These are phyloP conservation scores for Podosphaera xanthii DNA, from an alignment of 2,329 filamentous ascomycete species.

Conservation along the genomic window DNA sequence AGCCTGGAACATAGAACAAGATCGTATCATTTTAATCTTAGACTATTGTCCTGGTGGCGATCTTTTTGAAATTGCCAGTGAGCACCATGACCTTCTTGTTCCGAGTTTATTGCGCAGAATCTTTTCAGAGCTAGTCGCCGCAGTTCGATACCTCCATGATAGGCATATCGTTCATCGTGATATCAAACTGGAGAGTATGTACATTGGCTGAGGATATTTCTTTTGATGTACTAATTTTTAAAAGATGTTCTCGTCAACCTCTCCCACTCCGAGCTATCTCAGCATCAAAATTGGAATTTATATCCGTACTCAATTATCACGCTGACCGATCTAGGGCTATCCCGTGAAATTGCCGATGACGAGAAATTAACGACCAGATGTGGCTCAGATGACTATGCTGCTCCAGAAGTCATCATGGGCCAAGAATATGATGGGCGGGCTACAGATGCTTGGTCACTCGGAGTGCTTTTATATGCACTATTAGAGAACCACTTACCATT, in stretches of 20 bases:
- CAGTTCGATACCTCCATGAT: conserved; percentile 66
- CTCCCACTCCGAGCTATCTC: conserved; percentile 38
- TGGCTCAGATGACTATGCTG: conserved; percentile 90
- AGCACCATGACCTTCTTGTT: conserved; percentile 42
- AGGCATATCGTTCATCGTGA: conserved; percentile 83
- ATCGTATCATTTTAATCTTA: conserved; percentile 63
- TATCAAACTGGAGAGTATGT: conserved; percentile 90
- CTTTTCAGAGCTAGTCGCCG: conserved; percentile 71
- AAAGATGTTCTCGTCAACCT: conserved; percentile 81
- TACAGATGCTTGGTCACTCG: conserved; percentile 87
- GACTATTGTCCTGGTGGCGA: conserved; percentile 89
- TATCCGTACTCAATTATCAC: conserved; percentile 72
- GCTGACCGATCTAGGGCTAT: conserved; percentile 77
- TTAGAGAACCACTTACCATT: conserved; percentile 88
- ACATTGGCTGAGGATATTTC: not conserved
- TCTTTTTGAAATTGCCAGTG: conserved; percentile 74
- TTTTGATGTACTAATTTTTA: not conserved
- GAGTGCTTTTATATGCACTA: conserved; percentile 78
- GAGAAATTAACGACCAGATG: conserved; percentile 84
- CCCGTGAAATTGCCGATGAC: conserved; percentile 61
- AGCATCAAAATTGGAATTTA: conserved; percentile 39
- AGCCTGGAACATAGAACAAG: conserved; percentile 70
- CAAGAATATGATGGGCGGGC: conserved; percentile 81
- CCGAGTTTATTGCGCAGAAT: conserved; percentile 56
- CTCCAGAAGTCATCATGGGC: conserved; percentile 87